Evolutionary conservation across 2,329 filamentous ascomycete species (phyloP).

Genomic region (Thelonectria olida): DNA sequence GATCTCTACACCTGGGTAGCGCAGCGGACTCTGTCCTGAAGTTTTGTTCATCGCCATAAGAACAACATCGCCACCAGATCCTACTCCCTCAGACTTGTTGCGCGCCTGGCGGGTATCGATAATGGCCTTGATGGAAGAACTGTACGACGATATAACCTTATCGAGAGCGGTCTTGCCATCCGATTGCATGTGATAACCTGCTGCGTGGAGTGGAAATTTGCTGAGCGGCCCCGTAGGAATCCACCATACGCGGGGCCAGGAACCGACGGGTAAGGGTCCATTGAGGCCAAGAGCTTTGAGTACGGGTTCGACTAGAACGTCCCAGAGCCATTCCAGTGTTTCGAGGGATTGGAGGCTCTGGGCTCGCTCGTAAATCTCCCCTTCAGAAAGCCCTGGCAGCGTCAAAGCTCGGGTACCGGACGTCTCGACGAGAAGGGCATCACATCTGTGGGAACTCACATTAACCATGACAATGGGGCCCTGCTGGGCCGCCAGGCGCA

Average conservation of each 20-base stretch:
- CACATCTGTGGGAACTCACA: conserved; percentile 1
- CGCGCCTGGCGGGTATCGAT: conserved; percentile 30
- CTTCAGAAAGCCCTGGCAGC: not conserved
- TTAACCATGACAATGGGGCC: conserved; percentile 2
- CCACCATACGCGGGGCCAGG: conserved; percentile 1
- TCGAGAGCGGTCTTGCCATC: not conserved
- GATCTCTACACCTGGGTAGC: not conserved
- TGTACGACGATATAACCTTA: conserved; percentile 50
- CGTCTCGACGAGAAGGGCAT: not conserved
- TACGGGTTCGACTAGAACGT: not conserved
- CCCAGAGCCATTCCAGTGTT: conserved; percentile 2
- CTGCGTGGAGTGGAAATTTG: conserved; percentile 2
- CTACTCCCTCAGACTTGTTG: not conserved
- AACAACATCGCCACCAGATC: not conserved
- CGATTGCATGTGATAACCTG: not conserved
- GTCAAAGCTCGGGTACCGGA: not conserved
- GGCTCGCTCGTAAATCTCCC: not conserved
- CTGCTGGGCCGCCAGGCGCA: not conserved
- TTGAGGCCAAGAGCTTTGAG: not conserved
- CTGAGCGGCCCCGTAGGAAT: conserved; percentile 2
- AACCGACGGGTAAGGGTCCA: not conserved
- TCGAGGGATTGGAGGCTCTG: not conserved
- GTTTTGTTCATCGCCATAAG: not conserved
- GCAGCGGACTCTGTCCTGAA: not conserved
- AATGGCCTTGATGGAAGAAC: conserved; percentile 45